phyloP scores from a whole-genome alignment of 2,329 filamentous ascomycete species.

The Plectosphaerella sp. region DNA sequence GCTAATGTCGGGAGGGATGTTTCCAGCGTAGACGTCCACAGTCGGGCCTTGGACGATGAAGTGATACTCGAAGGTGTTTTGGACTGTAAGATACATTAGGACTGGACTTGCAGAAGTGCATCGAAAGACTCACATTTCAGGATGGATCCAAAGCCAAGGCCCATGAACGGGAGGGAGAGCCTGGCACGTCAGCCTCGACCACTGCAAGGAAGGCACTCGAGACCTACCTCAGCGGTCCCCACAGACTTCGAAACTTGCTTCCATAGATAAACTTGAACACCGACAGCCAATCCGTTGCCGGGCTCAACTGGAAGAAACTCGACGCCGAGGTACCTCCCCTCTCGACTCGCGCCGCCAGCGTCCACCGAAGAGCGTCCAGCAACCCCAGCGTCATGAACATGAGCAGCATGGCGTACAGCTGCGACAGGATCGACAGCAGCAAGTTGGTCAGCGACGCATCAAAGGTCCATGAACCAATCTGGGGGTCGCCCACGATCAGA shows the following conservation, averaged over 20 bases:
- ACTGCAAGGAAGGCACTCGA: too few species aligned
- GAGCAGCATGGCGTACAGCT: conserved; percentile 6
- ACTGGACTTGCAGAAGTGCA: background rate
- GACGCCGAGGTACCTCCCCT: conserved; percentile 4
- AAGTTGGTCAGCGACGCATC: conserved; percentile 8
- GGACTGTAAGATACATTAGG: background rate
- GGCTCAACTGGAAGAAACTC: conserved; percentile 9
- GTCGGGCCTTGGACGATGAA: conserved; percentile 7
- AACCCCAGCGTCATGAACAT: conserved; percentile 2
- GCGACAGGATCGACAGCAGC: conserved; percentile 5
- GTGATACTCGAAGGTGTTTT: conserved; percentile 11
- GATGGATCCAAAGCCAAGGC: conserved; percentile 5
- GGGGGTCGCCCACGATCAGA: conserved; percentile 4
- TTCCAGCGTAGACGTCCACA: conserved; percentile 13
- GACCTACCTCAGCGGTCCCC: conserved; percentile 3
- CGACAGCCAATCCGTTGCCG: conserved; percentile 10
- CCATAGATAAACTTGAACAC: conserved; percentile 6
- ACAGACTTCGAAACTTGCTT: conserved; percentile 1
- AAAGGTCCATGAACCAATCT: conserved; percentile 3
- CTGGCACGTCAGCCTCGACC: background rate
- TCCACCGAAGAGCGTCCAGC: conserved; percentile 7
- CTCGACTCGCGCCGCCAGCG: conserved; percentile 2
- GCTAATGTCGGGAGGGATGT: conserved; percentile 8
- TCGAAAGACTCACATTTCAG: conserved; percentile 3
- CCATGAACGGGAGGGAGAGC: conserved; percentile 7